Base-by-base conservation (phyloP, 495 filamentous ascomycete genomes). In the Cairneyella variabilis region DNA sequence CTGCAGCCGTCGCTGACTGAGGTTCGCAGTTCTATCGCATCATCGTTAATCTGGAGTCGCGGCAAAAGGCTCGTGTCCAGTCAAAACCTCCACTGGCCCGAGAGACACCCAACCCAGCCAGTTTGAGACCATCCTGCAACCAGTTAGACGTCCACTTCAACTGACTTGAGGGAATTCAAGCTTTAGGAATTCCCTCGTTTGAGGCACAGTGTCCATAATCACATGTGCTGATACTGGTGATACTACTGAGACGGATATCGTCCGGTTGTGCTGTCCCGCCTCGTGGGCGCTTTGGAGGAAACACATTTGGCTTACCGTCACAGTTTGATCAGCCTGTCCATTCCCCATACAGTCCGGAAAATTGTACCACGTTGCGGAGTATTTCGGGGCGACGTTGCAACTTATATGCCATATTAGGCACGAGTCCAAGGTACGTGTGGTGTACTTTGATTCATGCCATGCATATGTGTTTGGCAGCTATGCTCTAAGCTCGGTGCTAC, bases 401-500 rank as follows among this genome's bases (percentile, higher is more conserved):
- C 36, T 30, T 37, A 17, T n/a, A 21, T 41, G 17, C 22, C 21
- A 39, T 27, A 47, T 57, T 51, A 51, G 46, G 25, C 39, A 46
- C 16, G 28, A 20, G 17, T n/a, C 47, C 30, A 25, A 52, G 54
- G 54, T 57, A 51, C 22, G 54, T 46, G n/a, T 20, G 26, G 41
- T 23, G 41, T 37, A 16, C 30, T 54, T 41, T 54, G 9, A 16
- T 44, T 43, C 6, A 9, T 20, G 2, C 10, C 10, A 26, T 48
- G n/a, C 42, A 17, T 14, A 3, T 47, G 10, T 42, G 23, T 26
- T 41, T 49, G 46, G 14, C 25, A 45, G 46, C 38, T 50, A 48
- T 46, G 22, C 23, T 47, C 41, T 21, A 41, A 43, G 36, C 26
- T 58, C 59, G 59, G 59, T 57, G 54, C 25, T 61, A 22, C 59